Conservation (phyloP, 192 early-diverging fungal species). For the Phlyctochytrium planicorne region DNA sequence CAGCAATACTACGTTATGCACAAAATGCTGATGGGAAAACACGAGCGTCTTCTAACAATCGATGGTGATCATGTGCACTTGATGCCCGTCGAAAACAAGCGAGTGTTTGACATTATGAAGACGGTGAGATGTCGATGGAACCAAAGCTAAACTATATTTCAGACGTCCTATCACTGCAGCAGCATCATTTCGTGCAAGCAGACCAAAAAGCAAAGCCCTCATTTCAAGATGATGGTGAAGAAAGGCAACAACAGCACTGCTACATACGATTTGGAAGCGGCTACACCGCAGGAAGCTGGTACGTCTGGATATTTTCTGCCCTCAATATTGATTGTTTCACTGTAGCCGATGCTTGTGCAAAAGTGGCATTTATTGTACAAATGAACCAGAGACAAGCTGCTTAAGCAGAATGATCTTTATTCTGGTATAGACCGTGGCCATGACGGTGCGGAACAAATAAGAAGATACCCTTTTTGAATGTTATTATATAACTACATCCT, state of each 20-base stretch:
- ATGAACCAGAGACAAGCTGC: constrained; percentile 36
- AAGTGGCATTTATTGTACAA: constrained; percentile 38
- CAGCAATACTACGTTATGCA: constrained; percentile 84
- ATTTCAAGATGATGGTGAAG: constrained; percentile 38
- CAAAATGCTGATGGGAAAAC: constrained; percentile 81
- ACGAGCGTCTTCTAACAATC: constrained; percentile 85
- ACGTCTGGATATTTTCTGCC: constrained; percentile 5
- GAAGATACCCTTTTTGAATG: no score
- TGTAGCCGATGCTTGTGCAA: constrained; percentile 40
- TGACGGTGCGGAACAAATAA: no score
- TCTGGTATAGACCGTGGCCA: no score
- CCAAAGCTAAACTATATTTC: not conserved
- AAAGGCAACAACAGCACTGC: constrained; percentile 18
- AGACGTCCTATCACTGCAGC: constrained; percentile 43
- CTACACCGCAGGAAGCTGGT: constrained; percentile 37
- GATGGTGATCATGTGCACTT: constrained; percentile 93
- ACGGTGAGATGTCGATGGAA: constrained; percentile 48
- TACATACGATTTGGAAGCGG: constrained; percentile 46
- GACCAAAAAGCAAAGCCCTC: constrained; percentile 29
- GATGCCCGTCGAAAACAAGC: constrained; percentile 76
- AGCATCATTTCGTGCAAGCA: constrained; percentile 41
- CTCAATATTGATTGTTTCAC: constrained; percentile 3
- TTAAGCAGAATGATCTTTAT: no score
- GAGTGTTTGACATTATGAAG: constrained; percentile 81
- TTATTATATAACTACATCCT: no score